Base-by-base conservation (phyloP, 306 rosid species). In the Bauhinia variegata region DNA sequence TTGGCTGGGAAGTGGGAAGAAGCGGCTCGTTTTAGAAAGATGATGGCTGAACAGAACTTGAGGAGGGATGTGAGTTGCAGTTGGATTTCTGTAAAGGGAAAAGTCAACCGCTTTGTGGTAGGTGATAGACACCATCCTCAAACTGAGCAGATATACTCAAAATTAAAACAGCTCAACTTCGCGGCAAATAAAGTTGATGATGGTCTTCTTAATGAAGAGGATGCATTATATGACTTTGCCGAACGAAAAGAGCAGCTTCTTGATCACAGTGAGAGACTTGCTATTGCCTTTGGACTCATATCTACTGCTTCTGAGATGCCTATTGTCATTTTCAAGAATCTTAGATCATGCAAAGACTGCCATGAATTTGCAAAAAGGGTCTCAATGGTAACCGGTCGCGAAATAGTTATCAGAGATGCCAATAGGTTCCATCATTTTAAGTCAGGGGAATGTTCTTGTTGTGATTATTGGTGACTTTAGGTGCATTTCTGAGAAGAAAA, bases 101-200 rank as follows among this genome's bases (percentile, higher is more conserved):
- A 75, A 48, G 82, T 74, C 28, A 85, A 79, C 62, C 82, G 80
- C 47, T 87, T 79, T 65, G 72, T 84, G 28, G 87, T 66, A 33
- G 95, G 87, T 0, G 90, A 87, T 69, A 75, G 80, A 56, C 95
- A 85, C 77, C 88, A 87, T 54, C 79, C 83, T 60, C 84, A 68
- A 62, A 71, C 80, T 23, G 83, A 80, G 47, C 68, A 75, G 52
- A 78, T 84, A 67, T 78, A 80, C 80, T 67, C 82, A 37, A 85
- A 80, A 70, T 49, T 80, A 44, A 64, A 76, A 71, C 75, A 84
- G 79, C 75, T 86, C 3, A 57, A 54, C 43, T 30, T 55, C 37
- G 54, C 75, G 47, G 47, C 66, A 37, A 67, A 79, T 30, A 66
- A 33, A 42, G 70, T 41, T 14, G 77, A 74, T 57, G 68, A 72